Percentiles rank a stretch among this genome's conserved stretches.
phyloP scores from a whole-genome alignment of 305 asterid genomes.

The Salvia sclarea region DNA sequence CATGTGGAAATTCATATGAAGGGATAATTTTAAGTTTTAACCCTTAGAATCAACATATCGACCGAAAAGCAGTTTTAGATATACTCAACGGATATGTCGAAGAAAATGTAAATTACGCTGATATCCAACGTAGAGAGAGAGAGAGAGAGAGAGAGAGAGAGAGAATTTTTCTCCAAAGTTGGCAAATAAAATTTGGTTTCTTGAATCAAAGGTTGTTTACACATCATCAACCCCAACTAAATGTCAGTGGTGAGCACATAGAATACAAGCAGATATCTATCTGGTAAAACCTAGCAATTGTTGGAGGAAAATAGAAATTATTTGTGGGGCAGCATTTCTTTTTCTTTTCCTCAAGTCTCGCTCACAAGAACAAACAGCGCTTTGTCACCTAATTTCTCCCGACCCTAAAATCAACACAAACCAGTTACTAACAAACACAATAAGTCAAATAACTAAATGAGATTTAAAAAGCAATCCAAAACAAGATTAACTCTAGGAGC shows the following conservation, averaged over 20 bases:
- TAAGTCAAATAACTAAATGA: neutral
- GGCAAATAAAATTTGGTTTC: neutral
- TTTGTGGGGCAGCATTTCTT: neutral
- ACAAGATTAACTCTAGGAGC: no score
- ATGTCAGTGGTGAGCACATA: slow-evolving; percentile 16
- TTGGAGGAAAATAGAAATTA: slow-evolving; percentile 13
- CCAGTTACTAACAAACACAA: neutral
- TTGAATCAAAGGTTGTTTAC: neutral
- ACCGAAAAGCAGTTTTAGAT: no score
- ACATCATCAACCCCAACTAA: neutral
- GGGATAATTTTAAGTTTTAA: no score
- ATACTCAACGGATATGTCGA: no score
- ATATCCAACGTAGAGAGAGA: no score
- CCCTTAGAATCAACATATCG: no score
- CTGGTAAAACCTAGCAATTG: neutral
- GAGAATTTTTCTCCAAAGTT: neutral
- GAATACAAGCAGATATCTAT: slow-evolving; percentile 9
- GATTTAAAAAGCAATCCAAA: neutral
- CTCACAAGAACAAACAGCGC: slow-evolving; percentile 79
- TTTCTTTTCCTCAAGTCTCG: slow-evolving; percentile 35
- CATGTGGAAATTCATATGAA: no score
- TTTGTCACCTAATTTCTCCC: slow-evolving; percentile 67
- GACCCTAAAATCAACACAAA: slow-evolving; percentile 59
- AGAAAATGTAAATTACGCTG: no score
- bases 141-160: no score